Evolutionary conservation across 257 asterid species (phyloP), one percentile per base, ranked within the genome.

Genomic region (Jacaranda mimosifolia): DNA sequence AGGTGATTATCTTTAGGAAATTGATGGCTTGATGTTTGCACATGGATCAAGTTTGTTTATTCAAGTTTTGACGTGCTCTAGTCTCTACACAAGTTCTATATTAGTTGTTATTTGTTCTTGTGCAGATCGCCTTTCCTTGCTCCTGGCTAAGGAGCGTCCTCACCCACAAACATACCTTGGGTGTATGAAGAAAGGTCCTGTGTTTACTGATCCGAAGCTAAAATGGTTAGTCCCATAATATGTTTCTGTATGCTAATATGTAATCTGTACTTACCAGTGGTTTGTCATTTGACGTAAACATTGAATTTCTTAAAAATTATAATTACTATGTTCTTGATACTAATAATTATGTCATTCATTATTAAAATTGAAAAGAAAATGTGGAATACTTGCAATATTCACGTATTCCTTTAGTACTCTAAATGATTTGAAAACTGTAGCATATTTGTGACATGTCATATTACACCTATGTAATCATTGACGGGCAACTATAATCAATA

Each of bases 151-250:
- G 80, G 99, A 96, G 74, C 98, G 98, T 15, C 72, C 97, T 70
- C 97, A 96, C 86, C 81, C 98, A 12, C 98, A 93, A 83, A 93
- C 97, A 19, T 96, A 96, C 87, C 91, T 96, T 77, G 99, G 99
- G 49, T 96, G 99, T 88, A 84, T 96, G 98, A 96, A 96, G 81
- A 96, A 96, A 65, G 98, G 99, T 52, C 98, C 97, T 19, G 99
- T 96, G 58, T 89, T 93, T 78, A 93, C 97, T 53, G 97, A 93
- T 85, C 97, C 99, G 58, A 90, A 93, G 80, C 87, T 93, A 42
- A 93, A 96, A 92, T 96, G 99, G 99, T 96, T 80, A 82, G 97
- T 85, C 75, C 51, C 59, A 3, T 57, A 21, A 63, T 72, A 64
- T 63, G 83, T 52, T 64, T 79, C 18, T 63, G 18, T 43, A 42